A percentile compares a stretch with the other conserved stretches of the same genome.
phyloP scores from a whole-genome alignment of 257 asterid species.

The Lantana camara region DNA sequence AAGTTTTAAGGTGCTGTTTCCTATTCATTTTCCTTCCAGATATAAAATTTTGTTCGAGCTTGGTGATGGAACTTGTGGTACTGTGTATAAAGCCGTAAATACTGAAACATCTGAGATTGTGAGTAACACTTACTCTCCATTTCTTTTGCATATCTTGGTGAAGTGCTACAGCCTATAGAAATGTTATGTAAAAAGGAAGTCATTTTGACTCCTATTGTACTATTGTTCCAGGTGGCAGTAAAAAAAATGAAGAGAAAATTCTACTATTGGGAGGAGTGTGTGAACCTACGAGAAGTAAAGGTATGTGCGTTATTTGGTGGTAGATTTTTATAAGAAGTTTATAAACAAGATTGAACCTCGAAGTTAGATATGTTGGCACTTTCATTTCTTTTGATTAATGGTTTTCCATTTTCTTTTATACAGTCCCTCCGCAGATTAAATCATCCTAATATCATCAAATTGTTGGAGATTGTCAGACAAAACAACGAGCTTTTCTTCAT shows the following conservation, averaged over 20 bases:
- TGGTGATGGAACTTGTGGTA: slow-evolving; percentile 93
- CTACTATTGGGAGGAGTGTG: slow-evolving; percentile 87
- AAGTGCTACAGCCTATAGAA: background rate
- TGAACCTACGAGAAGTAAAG: slow-evolving; percentile 89
- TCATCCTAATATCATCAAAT: slow-evolving; percentile 87
- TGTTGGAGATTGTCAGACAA: slow-evolving; percentile 92
- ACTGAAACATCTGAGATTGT: slow-evolving; percentile 81
- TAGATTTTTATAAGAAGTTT: slow-evolving; percentile 20
- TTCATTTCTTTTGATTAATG: slow-evolving; percentile 22
- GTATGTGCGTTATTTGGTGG: slow-evolving; percentile 36
- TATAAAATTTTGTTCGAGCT: slow-evolving; percentile 81
- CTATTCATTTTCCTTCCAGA: slow-evolving; percentile 44
- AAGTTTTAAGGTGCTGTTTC: slow-evolving; percentile 25
- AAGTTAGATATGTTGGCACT: slow-evolving; percentile 2
- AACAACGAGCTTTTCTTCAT: slow-evolving; percentile 92
- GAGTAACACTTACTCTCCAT: slow-evolving; percentile 31
- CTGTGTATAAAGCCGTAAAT: slow-evolving; percentile 88
- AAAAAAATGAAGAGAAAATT: slow-evolving; percentile 94
- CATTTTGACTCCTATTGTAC: slow-evolving; percentile 22
- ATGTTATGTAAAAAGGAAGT: slow-evolving; percentile 4
- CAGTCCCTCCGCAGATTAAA: slow-evolving; percentile 86
- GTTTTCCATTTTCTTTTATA: slow-evolving; percentile 26
- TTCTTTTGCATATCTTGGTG: slow-evolving; percentile 19
- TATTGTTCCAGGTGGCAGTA: slow-evolving; percentile 83
- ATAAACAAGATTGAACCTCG: slow-evolving; percentile 19